A percentile compares a stretch with the other conserved stretches of the same genome.
Evolutionary conservation across 179 eudicot genomes (phyloP).

Genomic region (Gypsophila paniculata): DNA sequence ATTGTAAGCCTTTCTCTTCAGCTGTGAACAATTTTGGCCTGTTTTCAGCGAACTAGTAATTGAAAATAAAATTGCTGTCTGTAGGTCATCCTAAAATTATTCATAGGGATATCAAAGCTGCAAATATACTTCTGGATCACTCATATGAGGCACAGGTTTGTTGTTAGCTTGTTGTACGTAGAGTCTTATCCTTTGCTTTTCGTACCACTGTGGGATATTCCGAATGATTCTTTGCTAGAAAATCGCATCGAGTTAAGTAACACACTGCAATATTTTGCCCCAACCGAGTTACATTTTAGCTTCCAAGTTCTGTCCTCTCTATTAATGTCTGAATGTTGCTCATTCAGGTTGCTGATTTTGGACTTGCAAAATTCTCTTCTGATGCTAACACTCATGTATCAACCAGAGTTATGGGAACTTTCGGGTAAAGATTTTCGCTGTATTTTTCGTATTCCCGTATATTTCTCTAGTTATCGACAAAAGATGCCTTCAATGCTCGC

Average conservation of each 20-base stretch:
- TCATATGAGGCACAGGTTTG: conserved; percentile 79
- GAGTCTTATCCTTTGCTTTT: not conserved
- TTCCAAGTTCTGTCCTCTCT: not conserved
- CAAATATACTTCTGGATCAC: conserved; percentile 79
- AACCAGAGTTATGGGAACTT: conserved; percentile 95
- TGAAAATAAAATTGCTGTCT: conserved; percentile 1
- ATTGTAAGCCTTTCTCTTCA: conserved; percentile 55
- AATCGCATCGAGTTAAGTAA: not conserved
- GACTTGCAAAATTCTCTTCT: conserved; percentile 80
- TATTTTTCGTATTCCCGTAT: not conserved
- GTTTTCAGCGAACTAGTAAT: not conserved
- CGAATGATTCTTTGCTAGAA: too few species aligned
- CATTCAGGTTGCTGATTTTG: conserved; percentile 92
- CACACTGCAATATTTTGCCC: not conserved
- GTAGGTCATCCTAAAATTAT: conserved; percentile 93
- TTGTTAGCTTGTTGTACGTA: not conserved
- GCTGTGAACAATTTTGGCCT: not conserved
- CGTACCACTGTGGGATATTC: not conserved
- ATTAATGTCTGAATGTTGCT: not conserved
- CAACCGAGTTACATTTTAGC: not conserved
- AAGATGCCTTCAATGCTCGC: not conserved
- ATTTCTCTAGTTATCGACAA: not conserved
- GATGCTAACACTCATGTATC: conserved; percentile 81
- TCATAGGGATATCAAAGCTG: conserved; percentile 82
- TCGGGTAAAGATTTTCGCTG: conserved; percentile 52